A percentile compares a stretch with the other conserved stretches of the same genome.
Conservation (phyloP, 73 alveolate species). For the Paramecium bursaria region DNA sequence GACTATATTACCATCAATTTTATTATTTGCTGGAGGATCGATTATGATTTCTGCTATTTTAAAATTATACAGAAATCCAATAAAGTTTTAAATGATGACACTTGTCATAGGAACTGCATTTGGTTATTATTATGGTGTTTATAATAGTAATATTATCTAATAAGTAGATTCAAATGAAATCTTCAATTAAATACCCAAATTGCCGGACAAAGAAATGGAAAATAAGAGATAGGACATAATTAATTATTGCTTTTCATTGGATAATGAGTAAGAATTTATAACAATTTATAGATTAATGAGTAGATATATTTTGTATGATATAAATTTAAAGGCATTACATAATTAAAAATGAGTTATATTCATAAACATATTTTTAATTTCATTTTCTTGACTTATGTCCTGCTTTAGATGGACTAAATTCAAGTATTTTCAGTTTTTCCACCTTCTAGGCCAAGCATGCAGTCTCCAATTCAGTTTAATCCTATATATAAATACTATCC, state of each 20-base stretch:
- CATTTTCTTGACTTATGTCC: no score
- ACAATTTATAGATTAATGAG: constrained; percentile 9
- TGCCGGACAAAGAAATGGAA: constrained; percentile 22
- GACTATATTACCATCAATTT: not conserved
- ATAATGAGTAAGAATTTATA: not conserved
- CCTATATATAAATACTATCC: constrained; percentile 15
- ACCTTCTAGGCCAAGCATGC: not conserved
- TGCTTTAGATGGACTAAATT: constrained; percentile 36
- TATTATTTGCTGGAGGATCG: constrained; percentile 27
- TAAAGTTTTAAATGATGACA: constrained; percentile 44
- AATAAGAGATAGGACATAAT: constrained; percentile 12
- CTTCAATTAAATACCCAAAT: constrained; percentile 48
- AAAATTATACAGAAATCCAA: constrained; percentile 53
- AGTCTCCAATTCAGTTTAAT: not conserved
- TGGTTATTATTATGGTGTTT: constrained; percentile 47
- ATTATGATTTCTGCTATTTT: constrained; percentile 15
- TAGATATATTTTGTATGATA: constrained; percentile 11
- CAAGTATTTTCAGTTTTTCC: not conserved
- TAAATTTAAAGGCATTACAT: not conserved
- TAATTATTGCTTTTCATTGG: constrained; percentile 48
- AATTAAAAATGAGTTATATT: not conserved
- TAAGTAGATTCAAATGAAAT: constrained; percentile 35
- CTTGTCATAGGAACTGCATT: constrained; percentile 43
- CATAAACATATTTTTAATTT: no score
- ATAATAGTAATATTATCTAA: constrained; percentile 7